Percentiles rank a stretch among this genome's conserved stretches.
Evolutionary conservation across 2,329 filamentous ascomycete genomes (phyloP).

Genomic region (Verticillium longisporum): DNA sequence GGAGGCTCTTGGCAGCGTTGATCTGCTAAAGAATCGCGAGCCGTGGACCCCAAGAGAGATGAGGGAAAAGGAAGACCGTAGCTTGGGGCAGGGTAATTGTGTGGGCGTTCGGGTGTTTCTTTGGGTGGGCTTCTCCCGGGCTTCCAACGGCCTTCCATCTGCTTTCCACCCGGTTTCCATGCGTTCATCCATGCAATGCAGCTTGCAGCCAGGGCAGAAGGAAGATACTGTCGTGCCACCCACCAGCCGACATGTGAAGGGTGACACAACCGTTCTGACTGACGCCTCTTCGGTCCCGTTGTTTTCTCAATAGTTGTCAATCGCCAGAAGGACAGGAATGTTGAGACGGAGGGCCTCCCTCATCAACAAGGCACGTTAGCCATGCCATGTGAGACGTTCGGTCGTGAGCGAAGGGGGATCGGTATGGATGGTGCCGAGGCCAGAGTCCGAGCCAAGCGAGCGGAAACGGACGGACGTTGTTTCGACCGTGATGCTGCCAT

Average conservation of each 20-base stretch:
- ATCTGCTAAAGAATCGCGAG: background rate
- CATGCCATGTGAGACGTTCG: background rate
- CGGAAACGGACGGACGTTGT: background rate
- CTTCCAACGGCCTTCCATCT: background rate
- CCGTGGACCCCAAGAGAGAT: background rate
- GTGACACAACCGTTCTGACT: background rate
- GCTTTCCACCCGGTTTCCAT: background rate
- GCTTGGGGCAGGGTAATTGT: background rate
- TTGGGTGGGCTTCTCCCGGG: background rate
- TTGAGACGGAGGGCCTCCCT: background rate
- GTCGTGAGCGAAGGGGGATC: background rate
- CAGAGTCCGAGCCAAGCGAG: background rate
- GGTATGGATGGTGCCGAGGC: background rate
- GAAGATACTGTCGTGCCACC: background rate
- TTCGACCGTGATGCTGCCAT: background rate
- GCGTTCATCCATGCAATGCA: background rate
- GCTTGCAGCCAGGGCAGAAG: background rate
- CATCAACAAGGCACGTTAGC: background rate
- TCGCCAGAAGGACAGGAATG: background rate
- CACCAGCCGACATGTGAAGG: background rate
- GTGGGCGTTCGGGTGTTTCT: background rate
- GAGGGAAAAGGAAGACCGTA: background rate
- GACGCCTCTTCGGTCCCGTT: background rate
- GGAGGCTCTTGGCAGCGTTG: background rate
- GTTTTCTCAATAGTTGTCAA: background rate